These are phyloP conservation scores for Tephrocybe sp. DNA, from an alignment of 768 basidiomycete species.

Conservation along the genomic window DNA sequence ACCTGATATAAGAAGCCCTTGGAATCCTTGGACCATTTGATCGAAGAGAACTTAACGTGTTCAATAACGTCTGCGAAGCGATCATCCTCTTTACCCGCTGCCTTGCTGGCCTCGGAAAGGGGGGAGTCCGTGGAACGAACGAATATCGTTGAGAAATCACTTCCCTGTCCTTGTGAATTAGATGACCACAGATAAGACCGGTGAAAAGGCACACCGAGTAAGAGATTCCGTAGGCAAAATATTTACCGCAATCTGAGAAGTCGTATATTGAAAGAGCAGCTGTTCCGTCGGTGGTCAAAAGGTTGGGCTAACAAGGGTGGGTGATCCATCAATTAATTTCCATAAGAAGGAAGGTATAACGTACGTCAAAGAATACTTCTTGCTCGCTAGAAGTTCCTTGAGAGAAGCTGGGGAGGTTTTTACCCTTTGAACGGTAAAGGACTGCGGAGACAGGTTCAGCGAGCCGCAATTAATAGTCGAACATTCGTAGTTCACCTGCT, in stretches of 20 bases:
- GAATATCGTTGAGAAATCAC: constrained; percentile 71
- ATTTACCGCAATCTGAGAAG: constrained; percentile 68
- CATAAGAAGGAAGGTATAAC: constrained; percentile 15
- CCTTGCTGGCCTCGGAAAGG: constrained; percentile 41
- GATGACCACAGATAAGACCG: too few species aligned
- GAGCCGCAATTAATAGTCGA: background rate
- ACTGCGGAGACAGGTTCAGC: constrained; percentile 35
- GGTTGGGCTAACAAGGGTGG: constrained; percentile 51
- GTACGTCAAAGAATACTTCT: constrained; percentile 80
- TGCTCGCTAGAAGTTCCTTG: constrained; percentile 43
- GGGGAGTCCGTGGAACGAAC: constrained; percentile 64
- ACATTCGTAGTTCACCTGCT: constrained; percentile 36
- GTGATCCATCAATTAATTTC: background rate
- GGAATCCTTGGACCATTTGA: constrained; percentile 76
- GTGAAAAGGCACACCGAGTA: constrained; percentile 54
- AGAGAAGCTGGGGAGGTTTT: constrained; percentile 53
- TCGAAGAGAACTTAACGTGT: constrained; percentile 74
- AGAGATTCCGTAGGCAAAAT: constrained; percentile 77
- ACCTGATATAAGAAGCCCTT: constrained; percentile 86
- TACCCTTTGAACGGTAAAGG: constrained; percentile 58
- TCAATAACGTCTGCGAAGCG: constrained; percentile 67
- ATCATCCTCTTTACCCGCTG: constrained; percentile 43
- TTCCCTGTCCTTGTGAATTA: too few species aligned
- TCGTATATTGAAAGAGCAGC: constrained; percentile 57
- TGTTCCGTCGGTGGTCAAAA: constrained; percentile 72